These are phyloP conservation scores for Monocercomonoides exilis DNA, from an alignment of 78 protist species.

Conservation along the genomic window DNA sequence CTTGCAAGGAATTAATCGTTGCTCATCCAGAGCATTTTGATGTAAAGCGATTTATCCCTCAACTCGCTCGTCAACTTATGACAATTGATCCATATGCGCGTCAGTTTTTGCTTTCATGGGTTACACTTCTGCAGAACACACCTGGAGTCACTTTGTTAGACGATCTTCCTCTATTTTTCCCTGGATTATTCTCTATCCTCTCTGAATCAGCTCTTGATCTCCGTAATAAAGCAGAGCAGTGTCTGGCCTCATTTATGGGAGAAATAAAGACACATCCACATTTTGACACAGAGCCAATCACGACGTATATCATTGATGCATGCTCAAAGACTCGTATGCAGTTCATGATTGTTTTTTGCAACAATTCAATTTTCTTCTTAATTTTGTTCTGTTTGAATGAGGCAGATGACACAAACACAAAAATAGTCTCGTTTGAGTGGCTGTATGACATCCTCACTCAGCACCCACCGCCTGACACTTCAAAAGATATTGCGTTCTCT, in stretches of 20 bases:
- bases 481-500: background rate
- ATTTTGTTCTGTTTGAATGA: background rate
- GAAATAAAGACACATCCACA: background rate
- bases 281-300: background rate
- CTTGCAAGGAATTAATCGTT: background rate
- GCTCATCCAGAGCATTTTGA: background rate
- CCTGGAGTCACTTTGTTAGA: background rate
- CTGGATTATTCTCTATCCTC: background rate
- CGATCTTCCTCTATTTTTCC: background rate
- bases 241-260: background rate
- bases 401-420: background rate
- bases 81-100: background rate
- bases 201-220: background rate
- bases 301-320: background rate
- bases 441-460: background rate
- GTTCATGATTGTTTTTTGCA: background rate
- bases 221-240: background rate
- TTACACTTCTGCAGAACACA: background rate
- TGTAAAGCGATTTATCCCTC: background rate
- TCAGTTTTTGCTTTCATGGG: background rate
- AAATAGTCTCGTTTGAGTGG: background rate
- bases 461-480: background rate
- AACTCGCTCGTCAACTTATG: background rate
- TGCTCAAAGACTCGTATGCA: no score
- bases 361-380: background rate